phyloP scores from a whole-genome alignment of 2,329 filamentous ascomycete species.

The Penicillium occitanis region DNA sequence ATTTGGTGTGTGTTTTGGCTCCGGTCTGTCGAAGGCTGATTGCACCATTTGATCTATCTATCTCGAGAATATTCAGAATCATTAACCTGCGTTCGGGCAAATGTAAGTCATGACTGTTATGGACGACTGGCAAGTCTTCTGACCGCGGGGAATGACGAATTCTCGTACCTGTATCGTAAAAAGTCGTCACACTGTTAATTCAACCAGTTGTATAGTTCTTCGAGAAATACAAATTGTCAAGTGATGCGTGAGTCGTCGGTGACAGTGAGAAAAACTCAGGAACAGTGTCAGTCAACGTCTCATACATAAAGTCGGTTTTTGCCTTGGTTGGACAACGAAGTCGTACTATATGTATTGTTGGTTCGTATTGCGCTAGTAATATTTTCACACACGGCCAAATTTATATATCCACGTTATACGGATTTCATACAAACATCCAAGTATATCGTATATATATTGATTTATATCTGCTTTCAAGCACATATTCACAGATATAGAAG shows the following conservation, averaged over 20 bases:
- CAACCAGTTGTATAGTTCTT: not conserved
- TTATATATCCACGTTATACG: not conserved
- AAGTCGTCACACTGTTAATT: not conserved
- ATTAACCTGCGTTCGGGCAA: not conserved
- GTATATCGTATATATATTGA: not conserved
- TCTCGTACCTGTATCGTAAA: not conserved
- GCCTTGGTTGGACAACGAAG: not conserved
- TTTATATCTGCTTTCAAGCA: not conserved
- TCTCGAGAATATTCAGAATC: not conserved
- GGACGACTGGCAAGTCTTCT: not conserved
- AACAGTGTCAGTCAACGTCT: not conserved
- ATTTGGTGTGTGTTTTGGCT: not conserved
- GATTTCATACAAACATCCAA: not conserved
- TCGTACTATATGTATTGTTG: not conserved
- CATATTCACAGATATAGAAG: not conserved
- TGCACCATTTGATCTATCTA: slow-evolving; percentile 7
- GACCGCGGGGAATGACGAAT: not conserved
- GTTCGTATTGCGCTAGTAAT: not conserved
- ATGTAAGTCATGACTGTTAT: not conserved
- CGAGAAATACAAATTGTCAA: not conserved
- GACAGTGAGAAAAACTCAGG: not conserved
- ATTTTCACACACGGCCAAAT: not conserved
- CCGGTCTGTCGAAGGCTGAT: not conserved
- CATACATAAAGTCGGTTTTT: not conserved
- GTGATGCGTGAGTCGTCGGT: not conserved